phyloP scores from a whole-genome alignment of 352 stramenopile species.

The Pythium periplocum region DNA sequence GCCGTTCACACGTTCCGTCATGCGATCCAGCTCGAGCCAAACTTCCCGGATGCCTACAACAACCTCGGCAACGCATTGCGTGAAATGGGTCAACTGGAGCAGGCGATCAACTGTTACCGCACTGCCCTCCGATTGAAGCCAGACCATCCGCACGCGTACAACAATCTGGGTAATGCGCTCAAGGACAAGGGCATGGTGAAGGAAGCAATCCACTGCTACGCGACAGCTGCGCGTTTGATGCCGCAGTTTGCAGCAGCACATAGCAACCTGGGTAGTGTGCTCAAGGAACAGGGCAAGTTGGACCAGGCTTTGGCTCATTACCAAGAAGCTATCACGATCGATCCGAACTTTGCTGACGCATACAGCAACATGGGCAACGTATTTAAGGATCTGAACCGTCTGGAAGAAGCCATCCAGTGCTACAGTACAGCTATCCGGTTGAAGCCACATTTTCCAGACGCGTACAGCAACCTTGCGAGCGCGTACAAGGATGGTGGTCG shows the following conservation, averaged over 20 bases:
- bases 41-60: slow-evolving; percentile 93
- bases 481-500: slow-evolving; percentile 90
- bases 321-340: slow-evolving; percentile 90
- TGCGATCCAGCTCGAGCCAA: slow-evolving; percentile 89
- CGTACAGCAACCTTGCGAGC: slow-evolving; percentile 90
- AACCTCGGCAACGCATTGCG: slow-evolving; percentile 91
- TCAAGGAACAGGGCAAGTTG: slow-evolving; percentile 93
- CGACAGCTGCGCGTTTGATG: slow-evolving; percentile 85
- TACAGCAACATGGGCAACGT: slow-evolving; percentile 95
- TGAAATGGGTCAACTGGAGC: slow-evolving; percentile 77
- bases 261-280: slow-evolving; percentile 92
- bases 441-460: slow-evolving; percentile 87
- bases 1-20: slow-evolving; percentile 87
- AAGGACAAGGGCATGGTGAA: slow-evolving; percentile 91
- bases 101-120: slow-evolving; percentile 84
- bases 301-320: slow-evolving; percentile 93
- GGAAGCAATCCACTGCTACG: slow-evolving; percentile 93
- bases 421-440: slow-evolving; percentile 89
- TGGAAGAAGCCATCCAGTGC: slow-evolving; percentile 88
- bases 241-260: slow-evolving; percentile 91
- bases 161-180: slow-evolving; percentile 91
- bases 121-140: slow-evolving; percentile 87
- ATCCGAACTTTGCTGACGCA: slow-evolving; percentile 88
- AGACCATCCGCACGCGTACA: slow-evolving; percentile 92
- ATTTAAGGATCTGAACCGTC: slow-evolving; percentile 87